phyloP scores from a whole-genome alignment of 139 green algal species.

The Tetratostichococcus sp. region DNA sequence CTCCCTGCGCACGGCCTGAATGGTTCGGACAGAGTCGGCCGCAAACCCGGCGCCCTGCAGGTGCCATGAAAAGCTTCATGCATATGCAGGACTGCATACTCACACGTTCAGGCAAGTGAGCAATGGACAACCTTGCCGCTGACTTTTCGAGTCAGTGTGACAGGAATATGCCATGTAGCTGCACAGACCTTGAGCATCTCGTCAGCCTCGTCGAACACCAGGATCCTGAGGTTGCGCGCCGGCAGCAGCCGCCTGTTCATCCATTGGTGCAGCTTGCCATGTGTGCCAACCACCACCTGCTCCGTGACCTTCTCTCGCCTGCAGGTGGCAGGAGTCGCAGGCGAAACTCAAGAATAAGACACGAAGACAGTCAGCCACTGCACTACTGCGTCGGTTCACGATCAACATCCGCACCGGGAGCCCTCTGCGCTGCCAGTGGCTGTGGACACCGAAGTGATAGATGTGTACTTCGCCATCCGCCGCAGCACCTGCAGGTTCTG shows the following conservation, averaged over 20 bases:
- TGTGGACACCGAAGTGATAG: constrained; percentile 55
- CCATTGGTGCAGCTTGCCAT: constrained; percentile 91
- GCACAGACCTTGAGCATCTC: constrained; percentile 87
- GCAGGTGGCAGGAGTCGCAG: constrained; percentile 7
- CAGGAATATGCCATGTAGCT: neutral
- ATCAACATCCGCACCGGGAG: neutral
- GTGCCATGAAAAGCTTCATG: neutral
- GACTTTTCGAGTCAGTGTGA: no score
- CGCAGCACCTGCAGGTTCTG: constrained; percentile 89
- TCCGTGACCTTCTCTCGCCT: constrained; percentile 23
- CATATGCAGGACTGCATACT: no score
- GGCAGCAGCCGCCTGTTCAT: constrained; percentile 71
- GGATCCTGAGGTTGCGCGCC: constrained; percentile 65
- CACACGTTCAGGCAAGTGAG: no score
- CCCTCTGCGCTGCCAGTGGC: constrained; percentile 2
- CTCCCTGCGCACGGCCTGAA: constrained; percentile 39
- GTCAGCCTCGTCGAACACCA: constrained; percentile 99
- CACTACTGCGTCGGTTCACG: no score
- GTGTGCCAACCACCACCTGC: constrained; percentile 93
- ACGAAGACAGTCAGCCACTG: no score
- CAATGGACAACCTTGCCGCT: no score
- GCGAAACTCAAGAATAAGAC: no score
- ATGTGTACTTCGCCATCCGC: constrained; percentile 84
- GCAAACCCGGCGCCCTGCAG: constrained; percentile 77
- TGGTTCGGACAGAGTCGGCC: constrained; percentile 78